These are phyloP conservation scores for Backusella sp. DNA, from an alignment of 192 early-diverging fungal species.

Conservation along the genomic window DNA sequence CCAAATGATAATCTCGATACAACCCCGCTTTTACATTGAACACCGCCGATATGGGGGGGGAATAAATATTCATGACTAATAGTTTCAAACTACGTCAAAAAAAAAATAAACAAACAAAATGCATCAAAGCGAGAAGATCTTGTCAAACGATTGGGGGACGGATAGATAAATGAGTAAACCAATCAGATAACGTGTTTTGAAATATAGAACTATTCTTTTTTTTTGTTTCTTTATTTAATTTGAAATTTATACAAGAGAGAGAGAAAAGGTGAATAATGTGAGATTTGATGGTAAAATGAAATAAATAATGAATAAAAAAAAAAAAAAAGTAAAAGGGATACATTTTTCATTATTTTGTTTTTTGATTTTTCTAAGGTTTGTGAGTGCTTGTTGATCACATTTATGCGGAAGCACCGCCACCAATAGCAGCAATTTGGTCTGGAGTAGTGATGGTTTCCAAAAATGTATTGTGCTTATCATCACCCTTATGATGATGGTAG, in stretches of 20 bases:
- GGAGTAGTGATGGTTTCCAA: conserved; percentile 50
- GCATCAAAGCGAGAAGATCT: neutral
- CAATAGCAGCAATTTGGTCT: conserved; percentile 44
- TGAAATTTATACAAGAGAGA: neutral
- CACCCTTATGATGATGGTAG: conserved; percentile 70
- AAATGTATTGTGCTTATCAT: conserved; percentile 49
- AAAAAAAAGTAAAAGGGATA: neutral
- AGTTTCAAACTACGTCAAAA: neutral
- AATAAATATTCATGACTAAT: neutral
- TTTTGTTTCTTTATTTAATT: neutral
- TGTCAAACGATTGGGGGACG: neutral
- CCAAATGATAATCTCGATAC: neutral
- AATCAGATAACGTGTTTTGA: neutral
- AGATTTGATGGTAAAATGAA: neutral
- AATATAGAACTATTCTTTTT: neutral
- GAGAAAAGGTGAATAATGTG: neutral
- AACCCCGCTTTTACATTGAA: neutral
- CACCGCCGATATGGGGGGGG: neutral
- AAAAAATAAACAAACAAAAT: neutral
- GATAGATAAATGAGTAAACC: neutral
- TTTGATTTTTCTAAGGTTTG: neutral
- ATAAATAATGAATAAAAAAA: neutral
- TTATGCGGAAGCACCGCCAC: conserved; percentile 1
- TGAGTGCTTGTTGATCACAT: neutral
- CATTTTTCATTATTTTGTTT: neutral